These are phyloP conservation scores for Neurospora sp. DNA, from an alignment of 495 filamentous ascomycete species.

Conservation along the genomic window DNA sequence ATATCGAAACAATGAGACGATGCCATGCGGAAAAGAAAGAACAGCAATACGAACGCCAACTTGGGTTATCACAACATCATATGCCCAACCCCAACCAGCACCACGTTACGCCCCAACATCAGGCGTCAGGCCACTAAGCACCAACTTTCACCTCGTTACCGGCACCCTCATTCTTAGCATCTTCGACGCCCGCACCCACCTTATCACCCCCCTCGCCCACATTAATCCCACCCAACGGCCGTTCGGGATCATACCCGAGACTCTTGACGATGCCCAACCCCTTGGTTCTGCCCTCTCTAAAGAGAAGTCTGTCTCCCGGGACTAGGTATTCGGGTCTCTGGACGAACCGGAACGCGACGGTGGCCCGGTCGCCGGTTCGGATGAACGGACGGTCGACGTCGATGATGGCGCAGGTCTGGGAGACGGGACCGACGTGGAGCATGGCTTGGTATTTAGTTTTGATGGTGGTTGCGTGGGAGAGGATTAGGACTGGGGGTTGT, in stretches of 20 bases:
- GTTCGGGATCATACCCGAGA: constrained; percentile 68
- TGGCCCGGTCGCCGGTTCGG: constrained; percentile 82
- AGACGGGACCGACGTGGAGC: constrained; percentile 92
- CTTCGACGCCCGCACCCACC: constrained; percentile 12
- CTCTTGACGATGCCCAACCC: constrained; percentile 90
- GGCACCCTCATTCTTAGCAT: not conserved
- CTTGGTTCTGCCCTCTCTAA: constrained; percentile 92
- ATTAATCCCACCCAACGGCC: constrained; percentile 21
- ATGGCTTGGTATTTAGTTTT: constrained; percentile 97
- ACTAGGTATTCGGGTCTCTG: constrained; percentile 92
- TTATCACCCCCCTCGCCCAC: constrained; percentile 1
- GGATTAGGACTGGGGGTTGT: constrained; percentile 60
- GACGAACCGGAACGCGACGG: constrained; percentile 88
- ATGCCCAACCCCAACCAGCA: not conserved
- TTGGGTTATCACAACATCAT: not conserved
- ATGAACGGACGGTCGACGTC: constrained; percentile 96
- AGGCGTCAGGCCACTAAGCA: not conserved
- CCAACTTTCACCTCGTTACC: constrained; percentile 2
- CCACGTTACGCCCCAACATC: not conserved
- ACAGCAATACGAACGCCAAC: not conserved
- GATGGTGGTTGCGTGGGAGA: constrained; percentile 97
- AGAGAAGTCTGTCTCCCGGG: constrained; percentile 80
- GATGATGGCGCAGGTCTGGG: constrained; percentile 93
- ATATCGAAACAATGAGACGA: not conserved
- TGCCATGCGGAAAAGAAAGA: not conserved